Evolutionary conservation across 257 asterid species (phyloP), one percentile per base, ranked within the genome.

Genomic region (Solanum peruvianum): DNA sequence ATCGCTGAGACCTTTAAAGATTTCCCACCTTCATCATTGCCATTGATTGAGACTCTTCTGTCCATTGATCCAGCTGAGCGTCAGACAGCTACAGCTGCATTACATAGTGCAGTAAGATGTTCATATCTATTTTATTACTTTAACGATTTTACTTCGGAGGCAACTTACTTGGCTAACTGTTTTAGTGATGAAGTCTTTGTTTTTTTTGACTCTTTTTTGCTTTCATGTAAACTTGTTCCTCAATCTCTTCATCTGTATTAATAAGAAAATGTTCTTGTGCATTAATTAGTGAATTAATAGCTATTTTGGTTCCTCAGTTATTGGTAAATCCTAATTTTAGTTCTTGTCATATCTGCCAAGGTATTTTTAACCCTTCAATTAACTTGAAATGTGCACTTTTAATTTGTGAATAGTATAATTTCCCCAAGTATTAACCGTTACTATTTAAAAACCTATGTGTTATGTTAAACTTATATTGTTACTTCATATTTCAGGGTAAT

Each of bases 41-140:
- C 98, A 64, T 90, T 93, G 90, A 93, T 96, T 52, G 98, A 94
- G 78, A 93, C 96, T 56, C 93, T 95, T 70, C 98, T 95, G 69
- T 88, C 98, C 76, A 93, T 95, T 83, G 98, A 95, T 90, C 98
- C 98, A 10, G 93, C 92, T 67, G 96, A 94, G 81, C 97, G 98
- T 33, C 95, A 88, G 88, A 94, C 95, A 75, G 97, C 98, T 6
- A 93, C 98, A 42, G 92, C 91, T 87, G 96, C 98, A 84, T 90
- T 96, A 27, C 85, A 86, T 58, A 93, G 98, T 89, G 96, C 91
- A 91, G 98, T 96, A 91, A 96, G 95, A 82, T 90, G 85, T 91
- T 90, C 67, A 72, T 73, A 69, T 64, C 89, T 35, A 29, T 80
- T 49, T 49, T 80, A 10, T 80, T 80, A 29, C 69, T 49, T 66